phyloP scores from a whole-genome alignment of 345 rosid genomes.

The Orychophragmus violaceus region DNA sequence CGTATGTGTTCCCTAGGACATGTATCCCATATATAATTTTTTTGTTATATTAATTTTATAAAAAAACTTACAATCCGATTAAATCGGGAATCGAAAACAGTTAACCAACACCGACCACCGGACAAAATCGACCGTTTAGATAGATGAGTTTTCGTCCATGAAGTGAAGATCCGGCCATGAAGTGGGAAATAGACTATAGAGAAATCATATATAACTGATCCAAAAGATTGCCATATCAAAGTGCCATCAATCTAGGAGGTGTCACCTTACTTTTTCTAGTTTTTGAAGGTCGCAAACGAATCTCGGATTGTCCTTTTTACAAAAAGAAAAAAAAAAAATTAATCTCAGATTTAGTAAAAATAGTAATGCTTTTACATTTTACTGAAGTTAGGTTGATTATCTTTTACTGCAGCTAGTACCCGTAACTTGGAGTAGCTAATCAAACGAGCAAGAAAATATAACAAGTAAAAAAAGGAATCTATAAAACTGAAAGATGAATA shows the following conservation, averaged over 20 bases:
- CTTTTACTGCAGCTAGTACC: neutral
- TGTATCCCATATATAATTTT: constrained; percentile 17
- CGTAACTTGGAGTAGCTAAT: neutral
- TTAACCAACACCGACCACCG: too few relatives aligned
- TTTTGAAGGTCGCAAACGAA: neutral
- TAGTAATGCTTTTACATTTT: neutral
- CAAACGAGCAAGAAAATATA: neutral
- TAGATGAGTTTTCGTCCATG: too few relatives aligned
- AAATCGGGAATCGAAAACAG: too few relatives aligned
- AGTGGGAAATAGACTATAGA: too few relatives aligned
- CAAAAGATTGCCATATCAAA: neutral
- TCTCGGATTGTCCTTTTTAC: too few relatives aligned
- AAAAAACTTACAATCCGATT: too few relatives aligned
- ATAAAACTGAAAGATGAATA: neutral
- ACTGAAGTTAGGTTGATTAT: neutral
- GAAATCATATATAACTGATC: too few relatives aligned
- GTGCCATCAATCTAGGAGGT: constrained; percentile 16
- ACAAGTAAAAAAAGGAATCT: neutral
- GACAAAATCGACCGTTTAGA: too few relatives aligned
- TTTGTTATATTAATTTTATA: too few relatives aligned
- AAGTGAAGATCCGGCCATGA: too few relatives aligned
- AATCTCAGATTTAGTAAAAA: neutral
- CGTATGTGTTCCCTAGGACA: constrained; percentile 31
- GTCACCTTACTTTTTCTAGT: constrained; percentile 7
- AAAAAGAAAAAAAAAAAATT: too few relatives aligned